Evolutionary conservation across 2,329 filamentous ascomycete species (phyloP).

Genomic region (Mollisia scopiformis): DNA sequence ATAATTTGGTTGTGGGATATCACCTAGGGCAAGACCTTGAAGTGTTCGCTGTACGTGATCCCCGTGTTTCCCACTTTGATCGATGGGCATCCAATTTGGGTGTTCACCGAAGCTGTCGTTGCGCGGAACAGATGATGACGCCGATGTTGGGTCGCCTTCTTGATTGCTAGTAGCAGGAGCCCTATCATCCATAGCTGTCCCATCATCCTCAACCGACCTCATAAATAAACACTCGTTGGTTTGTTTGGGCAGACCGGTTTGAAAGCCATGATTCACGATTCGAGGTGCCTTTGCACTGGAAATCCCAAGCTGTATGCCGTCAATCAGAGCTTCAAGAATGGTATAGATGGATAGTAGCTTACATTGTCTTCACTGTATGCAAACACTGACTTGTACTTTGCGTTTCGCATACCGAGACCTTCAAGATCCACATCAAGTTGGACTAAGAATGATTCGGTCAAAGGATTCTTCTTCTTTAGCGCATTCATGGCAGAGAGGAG

Average conservation of each 20-base stretch:
- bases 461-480: slow-evolving; percentile 82
- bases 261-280: slow-evolving; percentile 6
- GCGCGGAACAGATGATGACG: slow-evolving; percentile 7
- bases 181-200: slow-evolving; percentile 12
- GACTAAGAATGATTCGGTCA: slow-evolving; percentile 93
- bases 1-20: slow-evolving; percentile 9
- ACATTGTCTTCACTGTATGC: slow-evolving; percentile 41
- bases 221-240: slow-evolving; percentile 24
- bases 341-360: slow-evolving; percentile 25
- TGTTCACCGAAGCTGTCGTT: slow-evolving; percentile 16
- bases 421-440: slow-evolving; percentile 93
- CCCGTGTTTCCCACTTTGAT: slow-evolving; percentile 8
- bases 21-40: slow-evolving; percentile 25
- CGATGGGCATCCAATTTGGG: slow-evolving; percentile 23
- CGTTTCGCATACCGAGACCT: slow-evolving; percentile 65
- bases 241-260: neutral
- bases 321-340: slow-evolving; percentile 7
- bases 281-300: slow-evolving; percentile 24
- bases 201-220: slow-evolving; percentile 8
- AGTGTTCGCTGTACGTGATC: slow-evolving; percentile 27
- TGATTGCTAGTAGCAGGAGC: neutral
- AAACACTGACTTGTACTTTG: slow-evolving; percentile 58
- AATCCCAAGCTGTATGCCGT: slow-evolving; percentile 29
- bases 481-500: slow-evolving; percentile 89
- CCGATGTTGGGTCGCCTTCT: slow-evolving; percentile 15